phyloP scores from a whole-genome alignment of 495 filamentous ascomycete genomes.

The Hypoxylon intermedium region DNA sequence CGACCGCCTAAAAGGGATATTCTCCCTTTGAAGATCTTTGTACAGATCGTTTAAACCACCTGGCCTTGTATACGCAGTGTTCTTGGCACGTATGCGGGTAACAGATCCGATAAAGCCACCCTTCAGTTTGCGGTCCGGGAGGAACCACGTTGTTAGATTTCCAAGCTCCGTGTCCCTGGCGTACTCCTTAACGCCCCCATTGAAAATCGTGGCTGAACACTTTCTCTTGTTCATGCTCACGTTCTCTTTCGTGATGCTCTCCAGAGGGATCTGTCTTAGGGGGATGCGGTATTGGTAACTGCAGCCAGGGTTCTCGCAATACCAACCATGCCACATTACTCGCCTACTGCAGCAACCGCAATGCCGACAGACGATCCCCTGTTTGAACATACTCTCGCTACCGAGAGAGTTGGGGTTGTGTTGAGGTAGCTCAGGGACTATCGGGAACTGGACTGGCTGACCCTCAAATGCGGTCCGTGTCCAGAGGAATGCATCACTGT shows the following conservation, averaged over 20 bases:
- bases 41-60: conserved; percentile 73
- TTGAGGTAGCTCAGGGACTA: conserved; percentile 46
- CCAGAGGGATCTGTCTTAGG: conserved; percentile 48
- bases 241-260: conserved; percentile 20
- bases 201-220: background rate
- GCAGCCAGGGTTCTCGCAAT: conserved; percentile 63
- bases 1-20: conserved; percentile 68
- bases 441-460: conserved; percentile 38
- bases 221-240: background rate
- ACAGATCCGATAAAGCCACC: conserved; percentile 60
- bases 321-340: conserved; percentile 68
- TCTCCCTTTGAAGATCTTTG: conserved; percentile 59
- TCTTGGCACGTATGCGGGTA: conserved; percentile 67
- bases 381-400: conserved; percentile 45
- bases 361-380: conserved; percentile 74
- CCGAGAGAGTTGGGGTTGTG: conserved; percentile 30
- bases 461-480: conserved; percentile 41
- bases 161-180: too few species aligned
- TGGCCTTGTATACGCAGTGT: conserved; percentile 53
- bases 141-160: conserved; percentile 42
- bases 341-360: conserved; percentile 72
- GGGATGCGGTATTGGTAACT: conserved; percentile 48
- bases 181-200: too few species aligned
- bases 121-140: conserved; percentile 39
- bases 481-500: conserved; percentile 65